phyloP scores from a whole-genome alignment of 495 filamentous ascomycete species.

The Neurospora hispaniola region DNA sequence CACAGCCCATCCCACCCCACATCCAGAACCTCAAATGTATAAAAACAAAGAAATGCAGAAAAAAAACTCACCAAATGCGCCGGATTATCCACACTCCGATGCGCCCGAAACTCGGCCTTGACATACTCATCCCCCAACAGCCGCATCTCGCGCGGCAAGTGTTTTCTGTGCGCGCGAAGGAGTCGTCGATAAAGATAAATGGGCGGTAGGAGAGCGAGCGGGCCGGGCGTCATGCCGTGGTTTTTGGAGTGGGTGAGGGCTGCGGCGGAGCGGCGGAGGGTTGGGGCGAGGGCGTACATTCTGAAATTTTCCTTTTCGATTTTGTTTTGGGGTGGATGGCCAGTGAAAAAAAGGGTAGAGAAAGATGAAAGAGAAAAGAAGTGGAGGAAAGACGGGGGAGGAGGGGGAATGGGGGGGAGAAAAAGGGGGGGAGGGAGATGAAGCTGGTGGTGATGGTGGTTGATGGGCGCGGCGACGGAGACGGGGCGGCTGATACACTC shows the following conservation, averaged over 20 bases:
- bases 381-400: no score
- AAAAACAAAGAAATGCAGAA: neutral
- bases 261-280: conserved; percentile 19
- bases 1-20: no score
- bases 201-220: conserved; percentile 76
- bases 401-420: no score
- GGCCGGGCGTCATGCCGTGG: conserved; percentile 36
- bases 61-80: conserved; percentile 64
- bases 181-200: conserved; percentile 83
- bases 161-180: conserved; percentile 72
- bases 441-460: no score
- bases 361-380: no score
- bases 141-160: conserved; percentile 62
- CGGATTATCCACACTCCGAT: conserved; percentile 77
- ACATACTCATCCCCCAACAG: conserved; percentile 83
- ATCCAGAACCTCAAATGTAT: no score
- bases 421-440: no score
- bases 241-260: conserved; percentile 15
- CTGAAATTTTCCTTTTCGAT: no score
- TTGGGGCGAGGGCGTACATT: neutral
- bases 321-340: no score
- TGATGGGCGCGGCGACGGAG: no score
- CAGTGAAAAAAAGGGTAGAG: no score
- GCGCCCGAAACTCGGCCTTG: conserved; percentile 80
- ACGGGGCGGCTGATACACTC: no score